phyloP scores from a whole-genome alignment of 129 eudicot genomes.

The Rutidosis leptorrhynchoides region DNA sequence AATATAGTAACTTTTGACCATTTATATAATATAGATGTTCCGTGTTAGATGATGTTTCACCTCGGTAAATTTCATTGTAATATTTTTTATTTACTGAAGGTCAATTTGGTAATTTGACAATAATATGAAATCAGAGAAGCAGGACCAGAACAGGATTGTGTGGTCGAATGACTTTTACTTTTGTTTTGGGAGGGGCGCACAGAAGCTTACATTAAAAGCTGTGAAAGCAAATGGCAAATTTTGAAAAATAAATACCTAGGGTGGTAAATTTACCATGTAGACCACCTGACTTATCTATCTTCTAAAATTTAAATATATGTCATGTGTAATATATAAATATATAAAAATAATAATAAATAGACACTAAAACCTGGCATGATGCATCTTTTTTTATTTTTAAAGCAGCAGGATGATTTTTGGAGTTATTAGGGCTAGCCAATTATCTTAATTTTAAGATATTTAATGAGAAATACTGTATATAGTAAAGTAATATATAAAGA shows the following conservation, averaged over 20 bases:
- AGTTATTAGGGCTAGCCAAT: not conserved
- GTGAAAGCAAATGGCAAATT: constrained; percentile 57
- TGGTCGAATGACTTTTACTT: constrained; percentile 57
- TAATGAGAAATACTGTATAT: not conserved
- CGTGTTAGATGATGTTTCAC: not conserved
- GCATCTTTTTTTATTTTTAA: no score
- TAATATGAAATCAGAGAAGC: constrained; percentile 26
- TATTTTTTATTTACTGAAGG: constrained; percentile 12
- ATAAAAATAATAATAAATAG: no score
- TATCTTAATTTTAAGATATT: no score
- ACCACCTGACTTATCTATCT: constrained; percentile 15
- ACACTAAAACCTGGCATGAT: no score
- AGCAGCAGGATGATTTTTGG: not conserved
- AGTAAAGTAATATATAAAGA: no score
- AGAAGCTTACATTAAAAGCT: constrained; percentile 52
- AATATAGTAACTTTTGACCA: constrained; percentile 26
- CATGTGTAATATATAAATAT: not conserved
- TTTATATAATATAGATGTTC: no score
- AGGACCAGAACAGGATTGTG: constrained; percentile 36
- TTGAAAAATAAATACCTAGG: constrained; percentile 15
- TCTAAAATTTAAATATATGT: not conserved
- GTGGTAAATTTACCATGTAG: constrained; percentile 24
- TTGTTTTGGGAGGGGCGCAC: constrained; percentile 45
- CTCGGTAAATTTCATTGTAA: not conserved
- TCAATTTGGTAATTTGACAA: constrained; percentile 25